Percentiles rank a stretch among this genome's conserved stretches.
Evolutionary conservation across 805 yeast species (phyloP).

Genomic region (Brettanomyces bruxellensis): DNA sequence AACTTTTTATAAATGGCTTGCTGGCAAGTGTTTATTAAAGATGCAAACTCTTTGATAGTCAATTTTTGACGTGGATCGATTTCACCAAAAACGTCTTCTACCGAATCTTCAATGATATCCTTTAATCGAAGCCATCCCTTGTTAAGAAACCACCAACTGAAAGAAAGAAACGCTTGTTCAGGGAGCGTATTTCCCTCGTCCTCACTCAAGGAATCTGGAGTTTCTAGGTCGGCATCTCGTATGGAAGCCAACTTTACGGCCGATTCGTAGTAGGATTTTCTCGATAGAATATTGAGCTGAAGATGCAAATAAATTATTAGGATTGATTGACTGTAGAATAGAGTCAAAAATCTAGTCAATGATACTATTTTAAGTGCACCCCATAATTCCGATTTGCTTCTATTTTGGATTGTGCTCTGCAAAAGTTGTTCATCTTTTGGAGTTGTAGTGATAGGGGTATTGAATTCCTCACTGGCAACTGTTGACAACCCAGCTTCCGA

Average conservation of each 20-base stretch:
- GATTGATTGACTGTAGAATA: slow-evolving; percentile 59
- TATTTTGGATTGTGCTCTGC: slow-evolving; percentile 10
- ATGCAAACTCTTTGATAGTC: slow-evolving; percentile 49
- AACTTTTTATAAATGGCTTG: slow-evolving; percentile 13
- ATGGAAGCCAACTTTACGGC: slow-evolving; percentile 62
- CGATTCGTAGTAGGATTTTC: slow-evolving; percentile 74
- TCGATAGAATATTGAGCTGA: slow-evolving; percentile 81
- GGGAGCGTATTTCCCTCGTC: slow-evolving; percentile 31
- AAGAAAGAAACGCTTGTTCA: slow-evolving; percentile 76
- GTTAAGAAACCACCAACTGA: slow-evolving; percentile 91
- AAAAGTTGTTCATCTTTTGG: not conserved
- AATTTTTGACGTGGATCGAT: slow-evolving; percentile 70
- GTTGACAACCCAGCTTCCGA: slow-evolving; percentile 5
- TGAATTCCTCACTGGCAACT: slow-evolving; percentile 2
- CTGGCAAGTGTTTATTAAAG: slow-evolving; percentile 31
- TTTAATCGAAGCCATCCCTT: slow-evolving; percentile 67
- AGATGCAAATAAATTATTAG: slow-evolving; percentile 72
- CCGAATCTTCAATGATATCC: slow-evolving; percentile 43
- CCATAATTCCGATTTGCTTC: slow-evolving; percentile 71
- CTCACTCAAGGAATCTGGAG: slow-evolving; percentile 12
- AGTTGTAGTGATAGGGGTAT: not conserved
- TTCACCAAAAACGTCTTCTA: slow-evolving; percentile 49
- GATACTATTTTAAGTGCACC: slow-evolving; percentile 67
- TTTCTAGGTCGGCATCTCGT: slow-evolving; percentile 6
- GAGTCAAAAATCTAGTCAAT: slow-evolving; percentile 61